These are phyloP conservation scores for Phaeosphaeria sp. DNA, from an alignment of 2,329 filamentous ascomycete species.

Conservation along the genomic window DNA sequence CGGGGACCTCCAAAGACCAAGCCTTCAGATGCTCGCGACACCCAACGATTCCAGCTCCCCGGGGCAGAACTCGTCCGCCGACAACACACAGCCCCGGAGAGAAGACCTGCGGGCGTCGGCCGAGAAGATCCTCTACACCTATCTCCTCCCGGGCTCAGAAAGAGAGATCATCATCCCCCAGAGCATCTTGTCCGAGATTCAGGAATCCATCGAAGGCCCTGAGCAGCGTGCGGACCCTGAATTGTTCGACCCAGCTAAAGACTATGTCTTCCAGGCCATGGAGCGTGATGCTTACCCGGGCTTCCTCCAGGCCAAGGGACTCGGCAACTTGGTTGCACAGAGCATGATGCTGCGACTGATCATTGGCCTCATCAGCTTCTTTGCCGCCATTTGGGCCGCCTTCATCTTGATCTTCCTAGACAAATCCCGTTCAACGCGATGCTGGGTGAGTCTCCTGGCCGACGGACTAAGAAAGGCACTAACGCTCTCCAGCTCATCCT, in stretches of 20 bases:
- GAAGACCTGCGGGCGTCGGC: conserved; percentile 91
- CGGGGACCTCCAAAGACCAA: conserved; percentile 61
- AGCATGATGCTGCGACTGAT: conserved; percentile 87
- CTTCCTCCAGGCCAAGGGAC: conserved; percentile 90
- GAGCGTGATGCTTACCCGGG: conserved; percentile 98
- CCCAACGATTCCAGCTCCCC: conserved; percentile 63
- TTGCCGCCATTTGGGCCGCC: conserved; percentile 90
- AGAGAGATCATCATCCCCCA: conserved; percentile 93
- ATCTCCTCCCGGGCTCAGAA: conserved; percentile 91
- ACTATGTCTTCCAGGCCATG: conserved; percentile 99
- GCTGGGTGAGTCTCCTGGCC: conserved; percentile 72
- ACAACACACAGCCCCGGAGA: conserved; percentile 51
- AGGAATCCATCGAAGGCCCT: conserved; percentile 80
- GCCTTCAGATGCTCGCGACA: conserved; percentile 72
- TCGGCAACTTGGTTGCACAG: conserved; percentile 93
- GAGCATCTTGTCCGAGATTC: conserved; percentile 84
- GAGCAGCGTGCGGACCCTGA: conserved; percentile 93
- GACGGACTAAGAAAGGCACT: background rate
- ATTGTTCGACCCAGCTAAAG: conserved; percentile 95
- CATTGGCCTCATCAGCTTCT: conserved; percentile 83
- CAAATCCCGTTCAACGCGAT: conserved; percentile 73
- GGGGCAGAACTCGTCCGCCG: conserved; percentile 41
- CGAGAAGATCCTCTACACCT: conserved; percentile 99
- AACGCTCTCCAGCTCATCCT: conserved; percentile 69
- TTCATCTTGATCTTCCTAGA: conserved; percentile 94